Base-by-base conservation (phyloP, 345 rosid species). In the Streptanthus diversifolius region DNA sequence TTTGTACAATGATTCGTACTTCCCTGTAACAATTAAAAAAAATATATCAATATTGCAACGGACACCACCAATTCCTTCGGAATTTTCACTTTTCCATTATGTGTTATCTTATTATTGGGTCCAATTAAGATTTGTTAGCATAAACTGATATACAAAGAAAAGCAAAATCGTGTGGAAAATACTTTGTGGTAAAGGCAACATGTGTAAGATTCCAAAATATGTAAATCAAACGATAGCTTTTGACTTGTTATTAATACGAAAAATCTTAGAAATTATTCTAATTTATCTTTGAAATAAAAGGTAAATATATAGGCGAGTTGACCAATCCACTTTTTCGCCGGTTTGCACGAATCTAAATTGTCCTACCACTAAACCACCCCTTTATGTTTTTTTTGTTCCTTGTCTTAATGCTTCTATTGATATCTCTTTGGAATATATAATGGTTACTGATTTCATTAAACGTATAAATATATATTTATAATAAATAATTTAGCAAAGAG, bases 1-100 rank as follows among this genome's bases (percentile, higher is more conserved):
- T 68, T 33, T 75, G 74, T 43, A 75, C 79, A 68, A 59, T 43
- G 57, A 68, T 61, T 27, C 58, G 79, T 75, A 75, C 74, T 52
- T 68, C 30, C 69, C 22, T 14, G 11, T 40, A 53, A 24, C n/a
- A 35, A 21, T 29, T 32, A n/a, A 24, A 67, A 74, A 58, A 51
- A 51, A 47, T 3, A 59, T 9, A 55, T 15, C 24, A 36, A 40
- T 29, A 29, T 14, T 66, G 63, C 25, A 17, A 30, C 30, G 18
- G 18, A 48, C 35, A 25, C 43, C 29, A 41, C 61, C 45, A 48
- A 40, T 25, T 54, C 18, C 39, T 27, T 40, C 55, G 29, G 15
- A 61, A 61, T 44, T 56, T 44, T 43, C 2, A 5, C 48, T 67
- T 59, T 58, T 48, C 24, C 18, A 39, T 12, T 25, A 27, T 48